Percentiles rank a stretch among this genome's conserved stretches.
Conservation (phyloP, 2,329 filamentous ascomycete species). For the Epichloe sylvatica region DNA sequence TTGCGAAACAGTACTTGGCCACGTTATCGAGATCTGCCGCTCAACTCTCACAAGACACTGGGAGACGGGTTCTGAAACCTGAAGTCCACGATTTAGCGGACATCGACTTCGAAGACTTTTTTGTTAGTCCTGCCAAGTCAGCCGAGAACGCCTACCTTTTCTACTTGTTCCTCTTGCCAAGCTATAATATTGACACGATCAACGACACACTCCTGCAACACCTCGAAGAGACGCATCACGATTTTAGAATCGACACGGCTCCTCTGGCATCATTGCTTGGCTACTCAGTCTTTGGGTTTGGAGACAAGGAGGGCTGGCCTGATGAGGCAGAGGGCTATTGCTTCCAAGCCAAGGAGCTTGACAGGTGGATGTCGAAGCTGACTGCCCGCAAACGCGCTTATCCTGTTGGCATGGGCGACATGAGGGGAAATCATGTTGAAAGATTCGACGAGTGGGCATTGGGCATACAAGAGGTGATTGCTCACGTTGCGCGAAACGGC, state of each 20-base stretch:
- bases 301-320: conserved; percentile 84
- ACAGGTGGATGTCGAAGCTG: conserved; percentile 95
- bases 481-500: conserved; percentile 46
- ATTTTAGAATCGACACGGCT: conserved; percentile 88
- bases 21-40: conserved; percentile 39
- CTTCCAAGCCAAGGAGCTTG: conserved; percentile 77
- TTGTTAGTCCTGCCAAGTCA: conserved; percentile 59
- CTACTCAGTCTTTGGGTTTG: conserved; percentile 89
- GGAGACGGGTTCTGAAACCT: conserved; percentile 36
- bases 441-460: conserved; percentile 63
- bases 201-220: conserved; percentile 79
- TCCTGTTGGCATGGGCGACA: conserved; percentile 76
- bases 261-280: conserved; percentile 64
- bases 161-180: conserved; percentile 75
- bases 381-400: conserved; percentile 76
- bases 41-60: conserved; percentile 26
- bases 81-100: conserved; percentile 67
- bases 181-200: conserved; percentile 90
- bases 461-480: conserved; percentile 60
- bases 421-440: conserved; percentile 55
- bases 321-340: conserved; percentile 85
- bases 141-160: conserved; percentile 48
- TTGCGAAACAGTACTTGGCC: conserved; percentile 49
- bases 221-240: conserved; percentile 82
- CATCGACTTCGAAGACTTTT: conserved; percentile 92